A percentile compares a stretch with the other conserved stretches of the same genome.
Conservation (phyloP, 257 asterid genomes). For the Marsdenia floribunda region DNA sequence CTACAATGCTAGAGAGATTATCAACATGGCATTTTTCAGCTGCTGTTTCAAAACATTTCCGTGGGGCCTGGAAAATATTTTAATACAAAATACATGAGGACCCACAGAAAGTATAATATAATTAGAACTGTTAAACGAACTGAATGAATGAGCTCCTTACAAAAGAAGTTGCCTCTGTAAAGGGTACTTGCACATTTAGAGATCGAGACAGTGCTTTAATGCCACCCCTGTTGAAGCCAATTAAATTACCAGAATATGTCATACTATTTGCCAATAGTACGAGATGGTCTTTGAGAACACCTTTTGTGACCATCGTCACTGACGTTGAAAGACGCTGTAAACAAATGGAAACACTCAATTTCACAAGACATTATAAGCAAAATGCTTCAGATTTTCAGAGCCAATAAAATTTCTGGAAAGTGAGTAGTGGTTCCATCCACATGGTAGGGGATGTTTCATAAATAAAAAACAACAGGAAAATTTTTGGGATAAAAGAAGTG, state of each 20-base stretch:
- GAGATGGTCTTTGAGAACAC: conserved; percentile 94
- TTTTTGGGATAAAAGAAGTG: background rate
- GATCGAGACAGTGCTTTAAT: conserved; percentile 76
- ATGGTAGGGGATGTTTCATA: background rate
- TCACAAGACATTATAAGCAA: background rate
- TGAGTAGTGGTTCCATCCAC: background rate
- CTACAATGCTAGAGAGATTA: conserved; percentile 78
- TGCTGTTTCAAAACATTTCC: conserved; percentile 91
- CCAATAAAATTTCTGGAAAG: background rate
- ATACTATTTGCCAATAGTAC: conserved; percentile 87
- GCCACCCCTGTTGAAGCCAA: conserved; percentile 93
- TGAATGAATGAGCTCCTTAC: conserved; percentile 41
- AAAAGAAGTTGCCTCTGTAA: conserved; percentile 82
- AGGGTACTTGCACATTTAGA: conserved; percentile 79
- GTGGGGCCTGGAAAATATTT: conserved; percentile 59
- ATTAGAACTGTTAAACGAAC: conserved; percentile 4
- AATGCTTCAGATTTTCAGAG: background rate
- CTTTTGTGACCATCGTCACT: conserved; percentile 94
- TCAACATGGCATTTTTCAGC: conserved; percentile 94
- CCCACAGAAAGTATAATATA: conserved; percentile 8
- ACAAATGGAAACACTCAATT: background rate
- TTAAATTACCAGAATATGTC: conserved; percentile 84
- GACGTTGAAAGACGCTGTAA: conserved; percentile 84
- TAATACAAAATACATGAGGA: conserved; percentile 12
- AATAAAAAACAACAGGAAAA: background rate